Evolutionary conservation across 2,329 filamentous ascomycete species (phyloP).

Genomic region (Fusarium lyarnte): DNA sequence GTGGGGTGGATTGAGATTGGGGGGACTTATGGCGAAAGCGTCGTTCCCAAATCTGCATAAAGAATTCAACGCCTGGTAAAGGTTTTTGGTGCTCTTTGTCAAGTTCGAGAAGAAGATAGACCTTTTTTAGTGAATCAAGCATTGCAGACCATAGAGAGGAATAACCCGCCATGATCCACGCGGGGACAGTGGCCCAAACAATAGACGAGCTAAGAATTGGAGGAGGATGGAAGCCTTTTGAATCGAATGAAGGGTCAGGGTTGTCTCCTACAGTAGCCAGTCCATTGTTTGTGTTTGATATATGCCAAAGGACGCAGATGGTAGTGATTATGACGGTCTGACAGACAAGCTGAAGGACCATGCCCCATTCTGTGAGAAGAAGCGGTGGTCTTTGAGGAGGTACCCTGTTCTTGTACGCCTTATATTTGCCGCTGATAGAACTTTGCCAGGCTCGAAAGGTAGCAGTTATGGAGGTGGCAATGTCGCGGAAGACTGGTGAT

Average conservation of each 20-base stretch:
- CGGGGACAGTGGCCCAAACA: background rate
- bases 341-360: background rate
- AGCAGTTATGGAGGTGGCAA: accelerated
- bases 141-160: background rate
- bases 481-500: background rate
- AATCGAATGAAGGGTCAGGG: background rate
- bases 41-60: accelerated
- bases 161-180: background rate
- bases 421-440: background rate
- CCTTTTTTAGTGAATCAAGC: background rate
- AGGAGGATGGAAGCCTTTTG: background rate
- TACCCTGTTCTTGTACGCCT: background rate
- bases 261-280: background rate
- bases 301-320: background rate
- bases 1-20: background rate
- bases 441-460: accelerated
- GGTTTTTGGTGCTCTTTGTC: background rate
- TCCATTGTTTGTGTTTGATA: background rate
- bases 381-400: background rate
- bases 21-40: accelerated
- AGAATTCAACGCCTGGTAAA: background rate
- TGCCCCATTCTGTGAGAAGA: background rate
- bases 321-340: background rate
- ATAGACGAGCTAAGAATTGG: background rate
- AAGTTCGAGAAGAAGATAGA: background rate